Evolutionary conservation across 2,329 filamentous ascomycete genomes (phyloP).

Genomic region (Cadophora malorum): DNA sequence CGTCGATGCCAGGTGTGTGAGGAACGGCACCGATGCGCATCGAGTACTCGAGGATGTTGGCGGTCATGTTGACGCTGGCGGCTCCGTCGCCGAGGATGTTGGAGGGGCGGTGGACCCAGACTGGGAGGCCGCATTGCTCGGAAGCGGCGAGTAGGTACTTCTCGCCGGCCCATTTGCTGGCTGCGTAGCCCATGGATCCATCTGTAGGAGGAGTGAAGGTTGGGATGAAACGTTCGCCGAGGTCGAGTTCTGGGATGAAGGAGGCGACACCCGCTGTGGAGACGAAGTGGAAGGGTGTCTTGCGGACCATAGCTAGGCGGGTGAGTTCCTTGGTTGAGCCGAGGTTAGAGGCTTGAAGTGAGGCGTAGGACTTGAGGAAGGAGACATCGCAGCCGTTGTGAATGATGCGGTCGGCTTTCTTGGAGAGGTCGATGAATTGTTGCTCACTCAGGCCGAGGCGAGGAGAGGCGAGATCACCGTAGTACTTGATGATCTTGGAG

Average conservation of each 20-base stretch:
- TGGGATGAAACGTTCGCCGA: constrained; percentile 24
- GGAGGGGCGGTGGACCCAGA: constrained; percentile 30
- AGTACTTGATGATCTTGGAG: constrained; percentile 42
- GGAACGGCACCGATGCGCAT: constrained; percentile 26
- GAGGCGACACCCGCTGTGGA: constrained; percentile 39
- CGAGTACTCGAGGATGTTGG: constrained; percentile 31
- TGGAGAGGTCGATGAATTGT: constrained; percentile 43
- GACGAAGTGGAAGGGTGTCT: constrained; percentile 49
- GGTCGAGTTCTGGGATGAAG: constrained; percentile 21
- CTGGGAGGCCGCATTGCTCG: constrained; percentile 24
- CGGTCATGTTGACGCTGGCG: constrained; percentile 28
- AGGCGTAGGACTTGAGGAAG: constrained; percentile 48
- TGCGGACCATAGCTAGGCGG: constrained; percentile 42
- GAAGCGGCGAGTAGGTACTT: constrained; percentile 41
- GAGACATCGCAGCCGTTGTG: constrained; percentile 56
- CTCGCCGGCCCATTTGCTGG: constrained; percentile 48
- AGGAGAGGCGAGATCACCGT: constrained; percentile 48
- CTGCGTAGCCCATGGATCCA: constrained; percentile 43
- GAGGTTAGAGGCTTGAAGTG: constrained; percentile 48
- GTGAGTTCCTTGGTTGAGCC: constrained; percentile 46
- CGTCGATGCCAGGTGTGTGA: constrained; percentile 25
- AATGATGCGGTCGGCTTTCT: constrained; percentile 54
- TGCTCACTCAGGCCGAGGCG: constrained; percentile 49
- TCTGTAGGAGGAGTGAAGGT: constrained; percentile 23
- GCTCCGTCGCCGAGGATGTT: constrained; percentile 28